Evolutionary conservation across 805 yeast genomes (phyloP).

Genomic region (Phaffomyces opuntiae): DNA sequence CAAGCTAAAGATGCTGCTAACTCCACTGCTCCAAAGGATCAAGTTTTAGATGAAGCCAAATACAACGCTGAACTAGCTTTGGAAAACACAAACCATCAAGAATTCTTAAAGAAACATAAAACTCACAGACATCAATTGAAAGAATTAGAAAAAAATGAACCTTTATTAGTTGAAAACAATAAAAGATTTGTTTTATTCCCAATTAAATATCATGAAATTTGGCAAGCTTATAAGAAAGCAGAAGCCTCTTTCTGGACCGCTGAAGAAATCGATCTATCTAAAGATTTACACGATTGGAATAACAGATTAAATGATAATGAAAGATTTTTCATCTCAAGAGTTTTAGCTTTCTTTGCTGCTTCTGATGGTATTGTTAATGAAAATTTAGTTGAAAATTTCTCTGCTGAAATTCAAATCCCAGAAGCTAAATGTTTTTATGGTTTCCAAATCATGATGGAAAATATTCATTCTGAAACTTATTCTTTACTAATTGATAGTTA

Average conservation of each 20-base stretch:
- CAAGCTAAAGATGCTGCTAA: conserved; percentile 26
- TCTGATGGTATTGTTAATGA: conserved; percentile 98
- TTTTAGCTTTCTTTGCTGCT: conserved; percentile 96
- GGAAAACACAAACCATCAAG: conserved; percentile 37
- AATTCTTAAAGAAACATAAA: conserved; percentile 53
- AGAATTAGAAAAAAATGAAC: conserved; percentile 81
- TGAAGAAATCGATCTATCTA: conserved; percentile 93
- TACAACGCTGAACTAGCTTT: conserved; percentile 6
- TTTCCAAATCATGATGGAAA: conserved; percentile 99
- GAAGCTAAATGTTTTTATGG: conserved; percentile 99
- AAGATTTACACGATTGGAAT: conserved; percentile 92
- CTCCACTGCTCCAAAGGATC: conserved; percentile 5
- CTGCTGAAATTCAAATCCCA: conserved; percentile 94
- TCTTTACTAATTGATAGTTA: conserved; percentile 91
- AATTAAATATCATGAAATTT: conserved; percentile 91
- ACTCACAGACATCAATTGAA: conserved; percentile 69
- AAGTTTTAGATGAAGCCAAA: conserved; percentile 3
- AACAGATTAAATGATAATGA: conserved; percentile 83
- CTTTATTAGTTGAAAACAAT: conserved; percentile 76
- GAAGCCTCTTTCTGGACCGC: conserved; percentile 99
- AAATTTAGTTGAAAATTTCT: conserved; percentile 93
- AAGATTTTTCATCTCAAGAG: conserved; percentile 86
- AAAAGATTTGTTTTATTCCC: conserved; percentile 92
- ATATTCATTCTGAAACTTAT: conserved; percentile 96
- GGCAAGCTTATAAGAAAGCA: conserved; percentile 98